Conservation (phyloP, 805 yeast species). For the Dipodascus albidus region DNA sequence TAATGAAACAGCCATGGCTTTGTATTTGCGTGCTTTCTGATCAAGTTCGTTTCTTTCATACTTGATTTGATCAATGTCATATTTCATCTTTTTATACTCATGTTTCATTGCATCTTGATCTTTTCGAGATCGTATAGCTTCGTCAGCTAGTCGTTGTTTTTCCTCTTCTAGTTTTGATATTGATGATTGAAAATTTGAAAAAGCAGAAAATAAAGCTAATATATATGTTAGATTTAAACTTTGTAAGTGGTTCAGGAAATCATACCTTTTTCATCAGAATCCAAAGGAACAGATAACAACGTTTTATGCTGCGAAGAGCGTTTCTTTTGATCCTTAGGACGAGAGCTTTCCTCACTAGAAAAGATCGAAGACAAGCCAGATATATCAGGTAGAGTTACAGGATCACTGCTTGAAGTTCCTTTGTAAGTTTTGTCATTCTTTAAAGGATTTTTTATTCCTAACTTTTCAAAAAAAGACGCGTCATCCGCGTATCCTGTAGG, state of each 20-base stretch:
- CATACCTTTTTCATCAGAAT: slow-evolving; percentile 12
- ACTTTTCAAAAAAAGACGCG: slow-evolving; percentile 8
- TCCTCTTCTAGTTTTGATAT: slow-evolving; percentile 16
- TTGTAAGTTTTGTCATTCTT: background rate
- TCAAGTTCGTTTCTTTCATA: slow-evolving; percentile 4
- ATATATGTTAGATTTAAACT: background rate
- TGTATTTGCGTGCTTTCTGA: slow-evolving; percentile 7
- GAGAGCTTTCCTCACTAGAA: slow-evolving; percentile 7
- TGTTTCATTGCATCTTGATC: background rate
- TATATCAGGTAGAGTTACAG: slow-evolving; percentile 10
- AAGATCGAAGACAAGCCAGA: slow-evolving; percentile 13
- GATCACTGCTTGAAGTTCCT: background rate
- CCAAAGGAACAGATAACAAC: slow-evolving; percentile 15
- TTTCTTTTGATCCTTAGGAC: background rate
- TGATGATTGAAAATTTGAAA: slow-evolving; percentile 10
- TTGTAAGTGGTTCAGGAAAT: background rate
- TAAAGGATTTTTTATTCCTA: slow-evolving; percentile 1
- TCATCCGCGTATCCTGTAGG: slow-evolving; percentile 13
- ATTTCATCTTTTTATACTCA: slow-evolving; percentile 2
- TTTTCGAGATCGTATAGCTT: background rate
- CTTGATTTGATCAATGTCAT: slow-evolving; percentile 4
- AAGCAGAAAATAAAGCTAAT: slow-evolving; percentile 7
- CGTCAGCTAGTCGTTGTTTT: slow-evolving; percentile 9
- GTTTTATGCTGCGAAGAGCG: slow-evolving; percentile 9
- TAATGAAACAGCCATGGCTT: slow-evolving; percentile 3